Base-by-base conservation (phyloP, 2,329 filamentous ascomycete species). In the Aspergillus brunneoviolaceus region DNA sequence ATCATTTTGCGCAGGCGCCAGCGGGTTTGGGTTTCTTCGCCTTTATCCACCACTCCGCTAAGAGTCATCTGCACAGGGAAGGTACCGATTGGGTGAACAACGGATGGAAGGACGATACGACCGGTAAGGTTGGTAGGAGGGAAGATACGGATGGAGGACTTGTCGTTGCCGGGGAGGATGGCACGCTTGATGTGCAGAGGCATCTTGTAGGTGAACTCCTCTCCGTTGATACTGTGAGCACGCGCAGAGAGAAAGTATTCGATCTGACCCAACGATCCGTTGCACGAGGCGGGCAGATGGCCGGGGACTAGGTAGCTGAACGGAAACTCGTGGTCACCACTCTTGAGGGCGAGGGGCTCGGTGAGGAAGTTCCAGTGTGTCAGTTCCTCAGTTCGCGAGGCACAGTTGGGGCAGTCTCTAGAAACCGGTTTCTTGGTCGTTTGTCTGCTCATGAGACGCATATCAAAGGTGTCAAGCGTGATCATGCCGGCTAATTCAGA, bases 61-160 rank as follows among this genome's bases (percentile, higher is more conserved):
- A 99, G 85, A 55, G 89, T 88, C 78, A 97, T 87, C 50, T 86
- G 84, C 53, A 97, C 84, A 11, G 83, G 89, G 78, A 96, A 94
- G 69, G 86, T 87, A 69, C 91, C 90, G 61, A 93, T 90, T 5
- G 94, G 92, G 78, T 96, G 89, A 63, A 97, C 88, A 65, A 96
- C 86, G 42, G 91, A 87, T 51, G 89, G 89, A 64, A 96, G 88
- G 69, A 91, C 88, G 63, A 95, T 89, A 70, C 88, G 89, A 60
- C 92, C 90, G 66, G 91, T 93, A 70, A 99, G 88, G 78, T 96
- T 95, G 67, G 95, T 99, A 0, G 95, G 94, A 51, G 94, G 95
- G 78, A 99, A 99, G 71, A 98, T 90, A 71, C 94, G 91, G 63
- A 96, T 88, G 16, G 91, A 96, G 77, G 93, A 89, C 77, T 96